Base-by-base conservation (phyloP, 768 basidiomycete genomes). In the Kwoniella newhampshirensis region DNA sequence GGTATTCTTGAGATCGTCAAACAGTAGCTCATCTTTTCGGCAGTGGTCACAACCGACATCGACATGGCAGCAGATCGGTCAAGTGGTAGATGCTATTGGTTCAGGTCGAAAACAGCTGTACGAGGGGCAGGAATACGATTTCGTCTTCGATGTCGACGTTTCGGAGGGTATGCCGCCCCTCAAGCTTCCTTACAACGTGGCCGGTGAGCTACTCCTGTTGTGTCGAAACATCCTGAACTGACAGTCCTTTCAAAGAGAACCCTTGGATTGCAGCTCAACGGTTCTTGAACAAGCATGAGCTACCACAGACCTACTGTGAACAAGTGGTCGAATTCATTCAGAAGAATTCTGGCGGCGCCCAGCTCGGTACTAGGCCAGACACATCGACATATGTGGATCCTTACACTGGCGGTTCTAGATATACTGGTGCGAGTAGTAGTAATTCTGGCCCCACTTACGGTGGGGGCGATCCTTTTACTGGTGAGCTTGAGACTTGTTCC, bases 111-210 rank as follows among this genome's bases (percentile, higher is more conserved):
- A 89, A 77, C 89, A 93, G 76, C 81, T 96, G n/a, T 87, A 88
- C 70, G 77, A 91, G 66, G 96, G 96, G 17, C 86, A 87, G 71
- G 94, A 98, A 77, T 99, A 93, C 71, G 96, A 99, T 77, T 96
- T 96, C 69, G 94, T 99, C n/a, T 97, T 98, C 69, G 93, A 96
- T 70, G 93, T 99, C 32, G 96, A 98, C 69, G 87, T 97, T 25
- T 83, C 90, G 69, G 94, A 96, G 58, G 93, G 92, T 2, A 85
- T 84, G 15, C 93, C 94, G 11, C 86, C 93, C 6, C 80, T 98
- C 62, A 98, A 97, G 71, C 81, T 99, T 20, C 94, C 94, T 0
- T 98, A 89, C 76, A 97, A 98, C 73, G 85, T 83, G 23, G 82
- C 84, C 42, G 93, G 92, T 89, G 60, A 54, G 82, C 73, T n/a